phyloP scores from a whole-genome alignment of 371 early-diverging fungal genomes.

The Quaeritorhiza haematococci region DNA sequence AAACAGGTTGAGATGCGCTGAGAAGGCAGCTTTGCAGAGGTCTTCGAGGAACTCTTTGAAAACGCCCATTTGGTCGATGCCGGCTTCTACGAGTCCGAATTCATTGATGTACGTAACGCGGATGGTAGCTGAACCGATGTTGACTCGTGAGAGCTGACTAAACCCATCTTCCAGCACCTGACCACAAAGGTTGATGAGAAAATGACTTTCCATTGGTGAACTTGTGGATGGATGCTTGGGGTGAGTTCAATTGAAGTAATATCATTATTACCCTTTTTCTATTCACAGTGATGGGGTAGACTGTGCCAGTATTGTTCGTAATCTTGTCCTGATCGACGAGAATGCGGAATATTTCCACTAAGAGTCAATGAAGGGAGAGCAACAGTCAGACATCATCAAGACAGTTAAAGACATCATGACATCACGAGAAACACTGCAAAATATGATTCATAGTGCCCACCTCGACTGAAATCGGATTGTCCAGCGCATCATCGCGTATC shows the following conservation, averaged over 20 bases:
- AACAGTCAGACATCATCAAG: no score
- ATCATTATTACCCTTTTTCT: conserved; percentile 8
- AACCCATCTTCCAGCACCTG: conserved; percentile 29
- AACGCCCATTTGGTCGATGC: conserved; percentile 17
- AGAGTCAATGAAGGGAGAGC: no score
- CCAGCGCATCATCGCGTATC: no score
- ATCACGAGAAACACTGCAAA: no score
- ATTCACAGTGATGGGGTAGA: conserved; percentile 13
- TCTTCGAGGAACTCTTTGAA: conserved; percentile 31
- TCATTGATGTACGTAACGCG: conserved; percentile 24
- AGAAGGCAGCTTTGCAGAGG: conserved; percentile 18
- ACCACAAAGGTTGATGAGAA: background rate
- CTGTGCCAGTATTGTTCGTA: no score
- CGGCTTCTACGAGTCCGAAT: conserved; percentile 25
- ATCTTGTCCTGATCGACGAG: conserved; percentile 20
- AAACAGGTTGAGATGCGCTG: conserved; percentile 15
- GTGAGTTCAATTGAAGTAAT: background rate
- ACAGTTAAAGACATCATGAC: background rate
- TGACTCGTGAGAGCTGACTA: conserved; percentile 10
- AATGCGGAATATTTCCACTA: conserved; percentile 27
- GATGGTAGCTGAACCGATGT: conserved; percentile 29
- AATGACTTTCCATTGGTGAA: no score
- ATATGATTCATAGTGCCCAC: no score
- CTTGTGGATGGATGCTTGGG: no score
- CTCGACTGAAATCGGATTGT: no score